Percentiles rank a stretch among this genome's conserved stretches.
Conservation (phyloP, 805 yeast genomes). For the Saturnispora halmiae region DNA sequence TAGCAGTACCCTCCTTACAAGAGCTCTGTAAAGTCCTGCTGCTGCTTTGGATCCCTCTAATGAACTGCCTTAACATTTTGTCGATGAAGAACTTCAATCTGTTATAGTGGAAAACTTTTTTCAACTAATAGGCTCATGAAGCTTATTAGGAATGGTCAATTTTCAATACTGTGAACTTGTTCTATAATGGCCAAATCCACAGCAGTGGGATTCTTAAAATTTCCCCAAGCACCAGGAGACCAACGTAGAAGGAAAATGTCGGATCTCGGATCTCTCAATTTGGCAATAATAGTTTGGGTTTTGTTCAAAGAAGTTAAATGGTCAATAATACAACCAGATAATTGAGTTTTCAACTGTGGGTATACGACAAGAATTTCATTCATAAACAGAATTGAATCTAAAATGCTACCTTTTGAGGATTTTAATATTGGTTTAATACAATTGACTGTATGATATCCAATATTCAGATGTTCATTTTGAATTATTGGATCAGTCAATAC, state of each 20-base stretch:
- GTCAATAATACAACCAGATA: neutral
- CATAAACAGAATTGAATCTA: no score
- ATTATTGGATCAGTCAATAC: neutral
- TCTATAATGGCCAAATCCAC: neutral
- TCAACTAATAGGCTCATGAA: no score
- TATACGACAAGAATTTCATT: neutral
- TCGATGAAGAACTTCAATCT: neutral
- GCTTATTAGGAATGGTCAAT: neutral
- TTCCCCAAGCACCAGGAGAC: neutral
- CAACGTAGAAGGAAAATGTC: neutral
- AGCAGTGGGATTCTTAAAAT: neutral
- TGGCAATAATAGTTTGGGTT: neutral
- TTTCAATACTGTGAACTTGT: neutral
- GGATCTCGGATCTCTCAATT: neutral
- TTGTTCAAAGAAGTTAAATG: neutral
- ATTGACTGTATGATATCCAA: neutral
- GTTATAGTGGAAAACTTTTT: neutral
- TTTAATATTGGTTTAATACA: neutral
- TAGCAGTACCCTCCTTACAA: constrained; percentile 62
- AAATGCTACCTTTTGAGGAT: no score
- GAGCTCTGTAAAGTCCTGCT: constrained; percentile 31
- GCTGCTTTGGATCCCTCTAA: constrained; percentile 19
- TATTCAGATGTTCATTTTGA: neutral
- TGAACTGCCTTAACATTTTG: constrained; percentile 5
- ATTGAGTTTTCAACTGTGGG: neutral